phyloP scores from a whole-genome alignment of 2,329 filamentous ascomycete species.

The Biscogniauxia sp. region DNA sequence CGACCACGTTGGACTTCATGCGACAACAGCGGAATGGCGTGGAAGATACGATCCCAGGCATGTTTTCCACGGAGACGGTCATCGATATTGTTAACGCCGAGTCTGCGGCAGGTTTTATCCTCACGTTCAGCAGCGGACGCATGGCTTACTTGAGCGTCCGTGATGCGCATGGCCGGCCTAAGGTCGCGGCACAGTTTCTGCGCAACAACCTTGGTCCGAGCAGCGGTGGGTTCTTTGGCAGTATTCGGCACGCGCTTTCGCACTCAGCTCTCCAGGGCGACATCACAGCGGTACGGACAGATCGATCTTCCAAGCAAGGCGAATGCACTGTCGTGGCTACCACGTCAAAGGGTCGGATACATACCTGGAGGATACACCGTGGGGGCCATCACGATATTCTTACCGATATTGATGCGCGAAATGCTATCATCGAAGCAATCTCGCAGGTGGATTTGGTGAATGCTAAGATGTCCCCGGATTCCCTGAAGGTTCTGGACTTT shows the following conservation, averaged over 20 bases:
- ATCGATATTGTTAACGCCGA: slow-evolving; percentile 80
- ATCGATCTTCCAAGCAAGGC: slow-evolving; percentile 68
- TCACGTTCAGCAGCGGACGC: slow-evolving; percentile 81
- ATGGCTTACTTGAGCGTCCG: slow-evolving; percentile 83
- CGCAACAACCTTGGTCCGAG: slow-evolving; percentile 57
- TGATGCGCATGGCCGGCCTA: slow-evolving; percentile 82
- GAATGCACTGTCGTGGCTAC: slow-evolving; percentile 82
- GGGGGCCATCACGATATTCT: slow-evolving; percentile 77
- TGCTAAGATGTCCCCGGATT: slow-evolving; percentile 50
- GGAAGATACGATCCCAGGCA: slow-evolving; percentile 68
- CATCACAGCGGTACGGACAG: slow-evolving; percentile 75
- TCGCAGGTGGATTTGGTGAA: slow-evolving; percentile 51
- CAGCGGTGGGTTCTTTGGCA: slow-evolving; percentile 72
- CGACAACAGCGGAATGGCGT: slow-evolving; percentile 78
- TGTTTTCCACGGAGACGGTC: slow-evolving; percentile 76
- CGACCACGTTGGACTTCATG: slow-evolving; percentile 78
- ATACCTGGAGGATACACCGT: slow-evolving; percentile 86
- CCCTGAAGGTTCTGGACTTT: slow-evolving; percentile 78
- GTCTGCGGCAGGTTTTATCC: slow-evolving; percentile 76
- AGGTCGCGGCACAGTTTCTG: slow-evolving; percentile 75
- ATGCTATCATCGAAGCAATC: slow-evolving; percentile 61
- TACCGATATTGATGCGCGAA: slow-evolving; percentile 68
- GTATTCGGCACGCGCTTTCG: slow-evolving; percentile 73
- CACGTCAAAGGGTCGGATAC: slow-evolving; percentile 73
- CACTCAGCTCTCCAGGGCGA: slow-evolving; percentile 70